Percentiles rank a stretch among this genome's conserved stretches.
phyloP scores from a whole-genome alignment of 345 rosid genomes.

The Atalantia buxifolia region DNA sequence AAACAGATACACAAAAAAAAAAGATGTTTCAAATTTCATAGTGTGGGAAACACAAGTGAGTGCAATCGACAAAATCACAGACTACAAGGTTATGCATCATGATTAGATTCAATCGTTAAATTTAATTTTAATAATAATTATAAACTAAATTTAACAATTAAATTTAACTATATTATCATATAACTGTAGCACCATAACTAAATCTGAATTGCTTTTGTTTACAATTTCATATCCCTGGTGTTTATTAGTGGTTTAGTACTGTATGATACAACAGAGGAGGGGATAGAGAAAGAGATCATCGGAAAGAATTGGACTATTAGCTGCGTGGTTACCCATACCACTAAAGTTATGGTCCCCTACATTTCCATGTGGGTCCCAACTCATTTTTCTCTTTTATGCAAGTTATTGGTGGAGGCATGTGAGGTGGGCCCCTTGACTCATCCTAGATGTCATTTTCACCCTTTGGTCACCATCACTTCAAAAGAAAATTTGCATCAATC shows the following conservation, averaged over 20 bases:
- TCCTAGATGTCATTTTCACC: constrained; percentile 22
- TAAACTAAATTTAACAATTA: no score
- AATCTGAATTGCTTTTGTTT: constrained; percentile 14
- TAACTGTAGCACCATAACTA: no score
- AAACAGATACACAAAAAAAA: no score
- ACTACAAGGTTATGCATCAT: no score
- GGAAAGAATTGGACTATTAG: background rate
- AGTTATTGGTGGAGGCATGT: constrained; percentile 46
- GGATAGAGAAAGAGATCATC: background rate
- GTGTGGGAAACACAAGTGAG: background rate
- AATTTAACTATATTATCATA: no score
- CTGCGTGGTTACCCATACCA: background rate
- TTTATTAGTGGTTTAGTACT: no score
- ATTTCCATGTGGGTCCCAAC: constrained; percentile 15
- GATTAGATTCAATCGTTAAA: no score
- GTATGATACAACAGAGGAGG: background rate
- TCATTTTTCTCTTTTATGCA: constrained; percentile 9
- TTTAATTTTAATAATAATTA: no score
- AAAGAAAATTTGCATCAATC: constrained; percentile 9
- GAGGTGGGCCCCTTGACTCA: constrained; percentile 35
- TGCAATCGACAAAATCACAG: no score
- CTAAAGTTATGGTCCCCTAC: constrained; percentile 20
- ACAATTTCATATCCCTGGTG: background rate
- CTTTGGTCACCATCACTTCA: constrained; percentile 19
- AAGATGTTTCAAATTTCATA: background rate